These are phyloP conservation scores for Golubevia pallescens DNA, from an alignment of 1,284 basidiomycete genomes.

Conservation along the genomic window DNA sequence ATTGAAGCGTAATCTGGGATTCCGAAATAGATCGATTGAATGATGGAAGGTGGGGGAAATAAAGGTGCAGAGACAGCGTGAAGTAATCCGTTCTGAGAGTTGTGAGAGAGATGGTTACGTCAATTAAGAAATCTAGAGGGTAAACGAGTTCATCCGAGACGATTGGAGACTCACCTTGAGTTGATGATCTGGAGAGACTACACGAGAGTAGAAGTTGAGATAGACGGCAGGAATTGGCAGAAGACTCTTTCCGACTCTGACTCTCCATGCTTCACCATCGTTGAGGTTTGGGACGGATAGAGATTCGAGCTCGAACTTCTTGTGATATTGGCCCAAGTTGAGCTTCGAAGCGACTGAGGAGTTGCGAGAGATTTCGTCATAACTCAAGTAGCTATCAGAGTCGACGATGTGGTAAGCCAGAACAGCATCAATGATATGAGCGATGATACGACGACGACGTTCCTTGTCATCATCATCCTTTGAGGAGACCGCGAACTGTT, in stretches of 20 bases:
- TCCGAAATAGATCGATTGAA: conserved; percentile 70
- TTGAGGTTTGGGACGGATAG: conserved; percentile 38
- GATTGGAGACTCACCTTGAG: conserved; percentile 12
- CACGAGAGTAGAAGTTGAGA: conserved; percentile 71
- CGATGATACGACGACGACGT: conserved; percentile 67
- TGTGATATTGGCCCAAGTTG: conserved; percentile 24
- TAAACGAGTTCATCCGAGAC: too few relatives aligned
- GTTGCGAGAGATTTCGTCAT: conserved; percentile 69
- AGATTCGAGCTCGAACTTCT: conserved; percentile 67
- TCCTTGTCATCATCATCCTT: conserved; percentile 69
- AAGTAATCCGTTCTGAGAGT: conserved; percentile 73
- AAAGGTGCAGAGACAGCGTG: conserved; percentile 73
- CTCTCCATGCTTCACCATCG: conserved; percentile 70
- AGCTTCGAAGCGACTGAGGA: conserved; percentile 72
- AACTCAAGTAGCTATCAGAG: conserved; percentile 62
- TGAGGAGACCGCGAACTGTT: conserved; percentile 9
- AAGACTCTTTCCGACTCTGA: conserved; percentile 69
- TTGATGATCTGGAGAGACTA: conserved; percentile 66
- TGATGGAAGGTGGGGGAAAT: conserved; percentile 72
- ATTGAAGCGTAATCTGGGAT: conserved; percentile 70
- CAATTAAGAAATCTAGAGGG: too few relatives aligned
- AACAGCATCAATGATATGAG: conserved; percentile 70
- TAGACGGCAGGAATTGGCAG: conserved; percentile 65
- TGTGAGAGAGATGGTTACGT: conserved; percentile 26
- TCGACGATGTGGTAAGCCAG: conserved; percentile 74